Percentiles rank a stretch among this genome's conserved stretches.
Conservation (phyloP, 305 asterid genomes). For the Caryopteris hybrid region DNA sequence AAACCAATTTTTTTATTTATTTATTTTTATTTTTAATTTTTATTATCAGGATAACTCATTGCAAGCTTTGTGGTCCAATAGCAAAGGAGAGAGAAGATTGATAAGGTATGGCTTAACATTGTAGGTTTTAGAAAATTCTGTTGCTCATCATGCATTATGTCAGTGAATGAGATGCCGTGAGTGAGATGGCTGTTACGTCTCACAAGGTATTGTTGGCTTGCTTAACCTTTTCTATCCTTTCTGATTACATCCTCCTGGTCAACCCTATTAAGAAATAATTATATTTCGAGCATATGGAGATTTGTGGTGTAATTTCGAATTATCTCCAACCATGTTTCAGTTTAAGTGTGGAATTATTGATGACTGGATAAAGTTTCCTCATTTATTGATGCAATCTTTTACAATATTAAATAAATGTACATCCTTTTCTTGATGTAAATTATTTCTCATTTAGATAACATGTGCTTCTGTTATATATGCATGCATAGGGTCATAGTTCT, state of each 20-base stretch:
- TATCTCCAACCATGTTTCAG: not conserved
- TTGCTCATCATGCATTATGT: not conserved
- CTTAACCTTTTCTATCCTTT: not conserved
- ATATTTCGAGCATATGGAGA: not conserved
- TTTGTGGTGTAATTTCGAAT: not conserved
- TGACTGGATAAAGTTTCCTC: not conserved
- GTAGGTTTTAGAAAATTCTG: not conserved
- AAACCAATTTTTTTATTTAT: no score
- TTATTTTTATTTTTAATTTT: no score
- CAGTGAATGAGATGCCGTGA: not conserved
- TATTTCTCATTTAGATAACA: not conserved
- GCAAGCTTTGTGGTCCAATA: constrained; percentile 75
- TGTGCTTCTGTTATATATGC: not conserved
- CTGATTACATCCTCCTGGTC: not conserved
- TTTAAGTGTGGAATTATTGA: not conserved
- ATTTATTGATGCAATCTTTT: not conserved
- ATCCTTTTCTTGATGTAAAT: not conserved
- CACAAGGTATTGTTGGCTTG: not conserved
- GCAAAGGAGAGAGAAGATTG: constrained; percentile 28
- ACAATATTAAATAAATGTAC: not conserved
- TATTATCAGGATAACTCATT: constrained; percentile 64
- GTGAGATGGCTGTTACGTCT: not conserved
- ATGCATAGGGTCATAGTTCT: not conserved
- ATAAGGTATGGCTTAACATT: constrained; percentile 40
- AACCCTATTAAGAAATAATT: not conserved